These are phyloP conservation scores for Collariella sp. DNA, from an alignment of 495 filamentous ascomycete genomes.

Conservation along the genomic window DNA sequence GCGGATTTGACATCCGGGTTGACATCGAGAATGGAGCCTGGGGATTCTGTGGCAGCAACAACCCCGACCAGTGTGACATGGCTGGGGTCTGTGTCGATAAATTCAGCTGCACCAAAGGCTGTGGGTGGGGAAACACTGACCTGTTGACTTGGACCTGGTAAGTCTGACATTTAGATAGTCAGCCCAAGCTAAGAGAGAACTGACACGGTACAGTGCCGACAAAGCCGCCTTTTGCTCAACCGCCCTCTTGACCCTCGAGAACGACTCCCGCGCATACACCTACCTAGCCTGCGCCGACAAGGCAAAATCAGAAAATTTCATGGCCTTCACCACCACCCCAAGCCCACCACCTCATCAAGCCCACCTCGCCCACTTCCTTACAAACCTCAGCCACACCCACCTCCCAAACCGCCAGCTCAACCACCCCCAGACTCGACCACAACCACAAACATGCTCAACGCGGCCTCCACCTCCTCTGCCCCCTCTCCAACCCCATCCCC, in stretches of 20 bases:
- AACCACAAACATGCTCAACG: not conserved
- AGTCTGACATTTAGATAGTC: not conserved
- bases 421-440: not conserved
- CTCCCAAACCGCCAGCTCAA: not conserved
- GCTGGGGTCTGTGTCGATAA: conserved; percentile 18
- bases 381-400: not conserved
- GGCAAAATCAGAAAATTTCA: conserved; percentile 7
- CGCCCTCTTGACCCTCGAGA: conserved; percentile 13
- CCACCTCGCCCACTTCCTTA: not conserved
- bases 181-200: not conserved
- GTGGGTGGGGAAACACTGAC: not conserved
- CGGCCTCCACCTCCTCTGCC: not conserved
- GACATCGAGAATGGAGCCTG: conserved; percentile 12
- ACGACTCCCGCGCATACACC: conserved; percentile 6
- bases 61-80: conserved; percentile 16
- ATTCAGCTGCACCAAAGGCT: conserved; percentile 10
- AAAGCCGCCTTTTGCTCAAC: conserved; percentile 16
- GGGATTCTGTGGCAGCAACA: conserved; percentile 15
- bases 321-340: conserved; percentile 4
- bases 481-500: not conserved
- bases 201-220: conserved; percentile 4
- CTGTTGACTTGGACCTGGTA: conserved; percentile 20
- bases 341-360: not conserved
- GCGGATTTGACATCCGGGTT: conserved; percentile 17
- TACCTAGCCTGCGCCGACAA: conserved; percentile 15